Conservation (phyloP, 1,139 yeast genomes). For the Petasospora fabianii region DNA sequence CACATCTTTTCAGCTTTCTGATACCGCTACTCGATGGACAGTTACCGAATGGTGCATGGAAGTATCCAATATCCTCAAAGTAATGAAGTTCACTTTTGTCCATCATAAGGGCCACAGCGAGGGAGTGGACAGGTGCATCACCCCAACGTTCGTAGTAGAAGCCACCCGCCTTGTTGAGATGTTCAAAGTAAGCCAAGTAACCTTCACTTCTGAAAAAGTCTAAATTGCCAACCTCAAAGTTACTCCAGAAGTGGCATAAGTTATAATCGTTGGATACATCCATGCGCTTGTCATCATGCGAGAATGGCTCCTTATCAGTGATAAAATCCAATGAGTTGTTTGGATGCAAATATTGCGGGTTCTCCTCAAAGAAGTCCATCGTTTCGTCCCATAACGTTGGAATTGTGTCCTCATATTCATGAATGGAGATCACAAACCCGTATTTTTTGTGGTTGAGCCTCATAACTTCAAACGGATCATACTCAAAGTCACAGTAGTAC, state of each 20-base stretch:
- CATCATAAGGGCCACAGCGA: conserved; percentile 65
- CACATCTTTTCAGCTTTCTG: conserved; percentile 59
- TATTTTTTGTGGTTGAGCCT: conserved; percentile 68
- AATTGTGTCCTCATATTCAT: conserved; percentile 79
- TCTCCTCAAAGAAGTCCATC: conserved; percentile 53
- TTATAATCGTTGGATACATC: conserved; percentile 60
- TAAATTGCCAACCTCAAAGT: conserved; percentile 82
- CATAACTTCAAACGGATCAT: conserved; percentile 85
- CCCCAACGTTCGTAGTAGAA: conserved; percentile 97
- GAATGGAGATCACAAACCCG: conserved; percentile 78
- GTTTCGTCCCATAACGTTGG: conserved; percentile 82
- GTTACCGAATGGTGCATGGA: conserved; percentile 75
- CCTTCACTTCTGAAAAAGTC: conserved; percentile 73
- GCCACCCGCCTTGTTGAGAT: conserved; percentile 72
- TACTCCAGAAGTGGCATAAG: conserved; percentile 93
- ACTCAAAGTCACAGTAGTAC: conserved; percentile 77
- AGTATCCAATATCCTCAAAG: conserved; percentile 88
- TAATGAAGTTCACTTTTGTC: conserved; percentile 73
- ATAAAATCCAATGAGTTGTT: conserved; percentile 68
- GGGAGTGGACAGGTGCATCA: conserved; percentile 94
- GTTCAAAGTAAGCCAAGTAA: conserved; percentile 66
- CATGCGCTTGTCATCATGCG: conserved; percentile 21
- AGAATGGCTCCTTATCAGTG: conserved; percentile 44
- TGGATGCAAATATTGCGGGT: conserved; percentile 63
- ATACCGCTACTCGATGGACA: conserved; percentile 65